Evolutionary conservation across 2,329 filamentous ascomycete genomes (phyloP), one percentile per base, ranked within the genome.

Genomic region (Cercospora sp.): DNA sequence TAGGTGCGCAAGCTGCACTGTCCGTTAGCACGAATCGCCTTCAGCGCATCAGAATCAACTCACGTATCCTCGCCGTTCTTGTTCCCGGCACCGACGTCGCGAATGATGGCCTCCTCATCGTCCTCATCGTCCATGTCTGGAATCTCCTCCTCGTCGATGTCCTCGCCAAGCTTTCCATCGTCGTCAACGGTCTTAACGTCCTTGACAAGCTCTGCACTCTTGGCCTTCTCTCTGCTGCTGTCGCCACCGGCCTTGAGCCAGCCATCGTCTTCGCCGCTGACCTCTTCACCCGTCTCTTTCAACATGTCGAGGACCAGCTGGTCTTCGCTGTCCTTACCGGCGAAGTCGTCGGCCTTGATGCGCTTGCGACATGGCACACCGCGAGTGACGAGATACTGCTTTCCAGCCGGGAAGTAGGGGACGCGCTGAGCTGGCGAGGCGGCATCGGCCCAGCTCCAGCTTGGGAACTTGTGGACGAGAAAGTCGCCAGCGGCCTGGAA

Each of bases 41-140:
- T 53, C 3, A 18, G 24, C 43, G 30, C 7, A 13, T 28, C 55
- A 18, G 24, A 28, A 5, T 12, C 26, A 5, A 82, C 87, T 78
- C 77, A 89, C 88, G 85, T 84, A 69, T 84, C 84, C 3, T 83
- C 83, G n/a, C 81, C 82, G 18, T 80, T 80, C 53, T 70, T 73
- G 60, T 70, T 71, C 32, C 81, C 82, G 62, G 79, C 80, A 61
- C 81, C 81, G 9, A 88, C 85, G 74, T 97, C 93, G 12, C 91
- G 87, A 76, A 98, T 98, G 78, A 99, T 98, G 55, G 95, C 95
- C 81, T 98, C 94, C 70, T 96, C 94, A 68, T 91, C 90, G 72
- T 98, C 91, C 70, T 98, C 94, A 71, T 98, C 95, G 78, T 98
- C 95, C 93, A 98, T 98, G 78, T 98, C 94, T 0, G 94, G 94